phyloP scores from a whole-genome alignment of 2,329 filamentous ascomycete species.

The Blastomyces gilchristii region DNA sequence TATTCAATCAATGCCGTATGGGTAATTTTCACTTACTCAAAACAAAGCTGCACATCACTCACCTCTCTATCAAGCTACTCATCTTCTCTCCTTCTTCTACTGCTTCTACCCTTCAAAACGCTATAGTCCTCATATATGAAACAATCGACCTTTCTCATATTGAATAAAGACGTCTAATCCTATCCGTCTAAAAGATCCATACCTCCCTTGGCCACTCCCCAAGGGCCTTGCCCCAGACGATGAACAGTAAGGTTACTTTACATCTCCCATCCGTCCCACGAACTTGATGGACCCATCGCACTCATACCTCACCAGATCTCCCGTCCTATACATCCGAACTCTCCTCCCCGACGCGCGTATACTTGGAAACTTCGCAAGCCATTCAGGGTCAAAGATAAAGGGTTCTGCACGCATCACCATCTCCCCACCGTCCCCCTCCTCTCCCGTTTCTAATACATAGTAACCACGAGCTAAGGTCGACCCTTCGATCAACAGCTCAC shows the following conservation, averaged over 20 bases:
- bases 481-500: constrained; percentile 24
- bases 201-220: no score
- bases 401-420: neutral
- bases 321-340: constrained; percentile 3
- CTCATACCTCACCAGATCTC: constrained; percentile 7
- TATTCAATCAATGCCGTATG: no score
- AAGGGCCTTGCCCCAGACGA: no score
- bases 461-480: constrained; percentile 11
- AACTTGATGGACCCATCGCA: constrained; percentile 6
- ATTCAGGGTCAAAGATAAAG: neutral
- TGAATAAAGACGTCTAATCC: no score
- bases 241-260: neutral
- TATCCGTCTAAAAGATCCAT: no score
- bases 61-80: no score
- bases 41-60: no score
- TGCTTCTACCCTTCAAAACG: no score
- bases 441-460: neutral
- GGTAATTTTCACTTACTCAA: no score
- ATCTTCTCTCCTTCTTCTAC: no score
- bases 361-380: neutral
- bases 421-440: neutral
- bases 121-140: no score
- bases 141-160: no score
- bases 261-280: neutral
- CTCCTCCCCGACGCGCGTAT: neutral